These are phyloP conservation scores for Lasiodiplodia sp. DNA, from an alignment of 2,329 filamentous ascomycete genomes.

Conservation along the genomic window DNA sequence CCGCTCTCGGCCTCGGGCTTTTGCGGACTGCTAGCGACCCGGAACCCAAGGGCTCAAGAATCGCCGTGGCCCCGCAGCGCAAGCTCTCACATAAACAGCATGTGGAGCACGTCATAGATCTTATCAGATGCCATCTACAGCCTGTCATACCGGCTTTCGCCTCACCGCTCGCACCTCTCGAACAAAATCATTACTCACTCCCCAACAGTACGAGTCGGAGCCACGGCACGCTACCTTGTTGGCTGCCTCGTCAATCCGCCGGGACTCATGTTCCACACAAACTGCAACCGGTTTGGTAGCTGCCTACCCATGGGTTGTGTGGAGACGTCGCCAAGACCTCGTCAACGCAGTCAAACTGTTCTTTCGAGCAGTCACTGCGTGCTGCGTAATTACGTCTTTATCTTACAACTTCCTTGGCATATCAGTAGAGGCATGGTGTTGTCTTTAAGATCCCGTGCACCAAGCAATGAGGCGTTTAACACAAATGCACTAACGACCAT, in stretches of 20 bases:
- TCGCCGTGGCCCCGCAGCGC: background rate
- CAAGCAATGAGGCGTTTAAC: too few species aligned
- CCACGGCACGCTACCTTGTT: conserved; percentile 4
- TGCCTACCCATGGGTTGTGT: background rate
- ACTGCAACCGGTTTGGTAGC: background rate
- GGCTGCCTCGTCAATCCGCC: conserved; percentile 2
- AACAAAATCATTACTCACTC: background rate
- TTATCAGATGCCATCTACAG: conserved; percentile 22
- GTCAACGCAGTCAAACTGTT: background rate
- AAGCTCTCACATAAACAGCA: background rate
- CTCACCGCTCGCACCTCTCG: conserved; percentile 14
- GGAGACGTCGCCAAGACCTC: background rate
- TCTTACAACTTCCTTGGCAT: too few species aligned
- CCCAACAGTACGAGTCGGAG: background rate
- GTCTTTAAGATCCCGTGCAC: too few species aligned
- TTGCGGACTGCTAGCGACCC: background rate
- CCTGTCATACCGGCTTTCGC: background rate
- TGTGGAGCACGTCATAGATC: conserved; percentile 13
- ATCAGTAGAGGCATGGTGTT: too few species aligned
- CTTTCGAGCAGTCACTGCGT: background rate
- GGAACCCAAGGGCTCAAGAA: background rate
- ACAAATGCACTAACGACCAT: too few species aligned
- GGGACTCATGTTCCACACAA: background rate
- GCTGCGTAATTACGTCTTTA: background rate
- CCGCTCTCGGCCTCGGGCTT: conserved; percentile 6